These are phyloP conservation scores for Xerocomellus chrysenteron DNA, from an alignment of 768 basidiomycete species.

Conservation along the genomic window DNA sequence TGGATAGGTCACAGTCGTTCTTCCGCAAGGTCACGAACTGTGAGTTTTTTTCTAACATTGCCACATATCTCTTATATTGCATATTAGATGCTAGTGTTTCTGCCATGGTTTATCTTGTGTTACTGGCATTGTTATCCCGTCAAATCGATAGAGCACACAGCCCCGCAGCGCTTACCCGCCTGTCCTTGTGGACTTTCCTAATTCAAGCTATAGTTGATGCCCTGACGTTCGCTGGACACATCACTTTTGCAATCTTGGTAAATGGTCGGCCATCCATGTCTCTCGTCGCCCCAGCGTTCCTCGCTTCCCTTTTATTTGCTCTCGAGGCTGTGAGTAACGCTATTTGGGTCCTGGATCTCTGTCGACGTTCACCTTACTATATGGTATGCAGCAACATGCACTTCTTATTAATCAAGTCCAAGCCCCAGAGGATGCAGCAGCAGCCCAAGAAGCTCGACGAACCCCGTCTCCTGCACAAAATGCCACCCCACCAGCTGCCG, in stretches of 20 bases:
- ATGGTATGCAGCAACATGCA: conserved; percentile 67
- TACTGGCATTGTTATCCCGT: conserved; percentile 67
- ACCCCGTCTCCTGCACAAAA: conserved; percentile 5
- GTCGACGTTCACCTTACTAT: neutral
- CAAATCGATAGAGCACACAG: conserved; percentile 77
- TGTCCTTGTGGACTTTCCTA: conserved; percentile 84
- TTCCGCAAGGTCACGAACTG: conserved; percentile 75
- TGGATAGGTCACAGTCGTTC: conserved; percentile 54
- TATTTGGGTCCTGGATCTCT: neutral
- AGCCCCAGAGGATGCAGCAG: conserved; percentile 60
- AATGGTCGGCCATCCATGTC: conserved; percentile 81
- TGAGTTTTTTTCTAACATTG: conserved; percentile 25
- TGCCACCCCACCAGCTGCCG: neutral
- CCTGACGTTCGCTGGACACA: conserved; percentile 83
- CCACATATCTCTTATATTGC: conserved; percentile 4
- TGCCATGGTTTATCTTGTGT: conserved; percentile 59
- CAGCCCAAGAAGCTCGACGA: conserved; percentile 29
- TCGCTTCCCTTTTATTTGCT: conserved; percentile 76
- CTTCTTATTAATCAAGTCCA: conserved; percentile 81
- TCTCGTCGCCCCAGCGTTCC: conserved; percentile 79
- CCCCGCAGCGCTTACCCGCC: conserved; percentile 71
- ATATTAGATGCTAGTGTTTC: conserved; percentile 70
- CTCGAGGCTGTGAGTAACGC: conserved; percentile 72
- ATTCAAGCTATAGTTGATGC: conserved; percentile 78
- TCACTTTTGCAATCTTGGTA: conserved; percentile 83